Evolutionary conservation across 2,329 filamentous ascomycete species (phyloP), one percentile per base, ranked within the genome.

Genomic region (Nothophaeocryptopus gaeumannii): DNA sequence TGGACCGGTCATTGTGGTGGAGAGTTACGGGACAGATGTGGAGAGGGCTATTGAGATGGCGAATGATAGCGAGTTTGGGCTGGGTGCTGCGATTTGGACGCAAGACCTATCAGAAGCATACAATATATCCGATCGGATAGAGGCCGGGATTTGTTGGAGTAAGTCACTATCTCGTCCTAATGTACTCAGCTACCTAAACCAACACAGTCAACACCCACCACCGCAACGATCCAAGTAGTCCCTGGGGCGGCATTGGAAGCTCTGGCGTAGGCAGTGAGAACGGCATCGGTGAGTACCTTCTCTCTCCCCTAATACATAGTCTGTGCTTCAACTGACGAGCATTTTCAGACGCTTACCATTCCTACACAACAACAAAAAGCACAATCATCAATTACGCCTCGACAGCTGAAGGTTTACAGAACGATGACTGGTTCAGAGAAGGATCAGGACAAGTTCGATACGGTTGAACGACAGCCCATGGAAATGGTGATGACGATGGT

Each of bases 181-280:
- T 9, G 29, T 36, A 9, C 11, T 13, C 5, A 7, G n/a, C 4
- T 16, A 7, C 31, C 16, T 12, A 36, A 14, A 14, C 13, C 14
- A 8, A 35, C 1, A 40, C 32, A 64, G 66, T 70, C 12, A 78
- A 75, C 54, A 75, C 70, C 0, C 84, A 88, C 66, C 84, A 88
- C 63, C 76, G 84, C 31, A 88, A 88, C 58, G 85, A 88, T 57
- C 84, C 85, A 0, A 83, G 83, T 58, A 84, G 83, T 51, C 82
- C 85, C 0, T 85, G 85, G 84, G 85, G 85, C 20, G 82, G 84
- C 1, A 72, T 79, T 29, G 82, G 82, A 58, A 73, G 72, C 32
- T 75, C 78, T 1, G 85, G 85, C 1, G 77, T 88, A 0, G 85
- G 85, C 1, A 88, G 84, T 53, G 86, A 89, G 72, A 88, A 89